Evolutionary conservation across 2,329 filamentous ascomycete species (phyloP), one percentile per base, ranked within the genome.

Genomic region (Elsinoe necatrix): DNA sequence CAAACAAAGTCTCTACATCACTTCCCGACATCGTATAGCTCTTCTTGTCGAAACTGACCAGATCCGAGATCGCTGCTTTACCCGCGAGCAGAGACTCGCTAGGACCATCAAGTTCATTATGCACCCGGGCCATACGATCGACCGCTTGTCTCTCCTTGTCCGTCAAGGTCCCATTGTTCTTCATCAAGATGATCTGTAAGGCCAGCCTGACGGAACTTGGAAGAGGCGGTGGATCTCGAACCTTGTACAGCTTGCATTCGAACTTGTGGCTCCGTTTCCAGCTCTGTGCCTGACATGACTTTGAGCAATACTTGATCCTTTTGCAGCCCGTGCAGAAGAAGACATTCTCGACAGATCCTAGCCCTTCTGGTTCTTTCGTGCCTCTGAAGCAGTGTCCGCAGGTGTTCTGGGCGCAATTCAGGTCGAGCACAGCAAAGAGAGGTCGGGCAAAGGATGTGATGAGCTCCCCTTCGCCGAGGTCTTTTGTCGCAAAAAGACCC

Each of bases 241-340:
- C 16, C 31, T 80, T 71, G 54, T 79, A 77, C 5, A 79, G 72
- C 25, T 76, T 73, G 63, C 82, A 86, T 67, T 84, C 81, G 57
- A 77, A 68, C 56, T 81, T 82, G 69, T 86, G 82, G 8, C 73
- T 72, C 16, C 74, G 71, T 54, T 75, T 78, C 82, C 82, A 86
- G 23, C 81, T 76, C 62, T 75, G 73, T 42, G 72, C 69, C 69
- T 86, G 82, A 65, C 82, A 86, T 25, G 64, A 69, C 79, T 84
- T 58, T 34, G 43, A 54, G 66, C 82, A 85, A 65, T 84, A 85
- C 61, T 73, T 77, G 2, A 82, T 76, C 29, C 76, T 70, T 57
- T 75, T 76, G 63, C 82, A 85, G 6, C 78, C 79, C 2, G 76
- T 75, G 64, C 82, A 85, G 21, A 72, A 73, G 57, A 77, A 78